Evolutionary conservation across 2,329 filamentous ascomycete species (phyloP).

Genomic region (Aspergillus fumigatiaffinis): DNA sequence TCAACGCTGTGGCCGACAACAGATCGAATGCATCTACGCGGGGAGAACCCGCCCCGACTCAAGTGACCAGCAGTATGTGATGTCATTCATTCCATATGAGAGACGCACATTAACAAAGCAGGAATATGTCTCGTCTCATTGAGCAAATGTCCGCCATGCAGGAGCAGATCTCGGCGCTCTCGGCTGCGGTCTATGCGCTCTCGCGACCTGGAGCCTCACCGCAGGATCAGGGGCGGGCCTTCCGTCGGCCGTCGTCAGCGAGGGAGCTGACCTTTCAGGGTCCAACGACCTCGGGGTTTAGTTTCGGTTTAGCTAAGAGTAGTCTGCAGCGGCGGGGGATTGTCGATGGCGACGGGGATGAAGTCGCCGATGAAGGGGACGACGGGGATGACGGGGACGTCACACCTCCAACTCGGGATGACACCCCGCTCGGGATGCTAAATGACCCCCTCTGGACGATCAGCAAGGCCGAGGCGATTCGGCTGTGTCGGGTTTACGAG

Average conservation of each 20-base stretch:
- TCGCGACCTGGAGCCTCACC: constrained; percentile 39
- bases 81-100: too few species aligned
- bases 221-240: constrained; percentile 5
- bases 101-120: neutral
- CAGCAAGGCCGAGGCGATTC: constrained; percentile 70
- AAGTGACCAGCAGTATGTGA: constrained; percentile 62
- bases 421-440: neutral
- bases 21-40: constrained; percentile 36
- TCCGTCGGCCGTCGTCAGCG: constrained; percentile 20
- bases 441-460: constrained; percentile 73
- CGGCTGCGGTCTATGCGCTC: constrained; percentile 65
- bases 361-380: constrained; percentile 19
- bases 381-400: too few species aligned
- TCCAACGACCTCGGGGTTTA: constrained; percentile 78
- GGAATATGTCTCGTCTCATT: constrained; percentile 15
- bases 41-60: constrained; percentile 64
- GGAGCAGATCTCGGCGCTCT: constrained; percentile 74
- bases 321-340: constrained; percentile 87
- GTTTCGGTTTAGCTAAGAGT: constrained; percentile 77
- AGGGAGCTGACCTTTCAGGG: constrained; percentile 69
- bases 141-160: constrained; percentile 32
- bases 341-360: constrained; percentile 46
- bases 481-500: constrained; percentile 72
- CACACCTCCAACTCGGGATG: too few species aligned
- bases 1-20: constrained; percentile 52